phyloP scores from a whole-genome alignment of 441 rosid species.

The Arabidopsis lyrata region DNA sequence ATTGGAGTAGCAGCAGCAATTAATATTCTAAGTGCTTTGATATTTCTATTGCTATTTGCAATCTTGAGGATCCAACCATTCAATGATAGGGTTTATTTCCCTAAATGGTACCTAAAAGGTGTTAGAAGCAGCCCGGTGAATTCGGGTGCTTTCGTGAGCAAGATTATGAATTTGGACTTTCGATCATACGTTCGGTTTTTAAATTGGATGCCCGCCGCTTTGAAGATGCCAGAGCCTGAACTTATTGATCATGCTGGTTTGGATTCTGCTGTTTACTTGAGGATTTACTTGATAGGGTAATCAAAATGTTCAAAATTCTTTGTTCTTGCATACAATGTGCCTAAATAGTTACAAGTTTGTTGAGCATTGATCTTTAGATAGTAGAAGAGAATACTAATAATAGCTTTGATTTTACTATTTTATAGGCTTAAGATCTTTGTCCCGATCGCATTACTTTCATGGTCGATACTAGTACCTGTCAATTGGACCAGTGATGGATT shows the following conservation, averaged over 20 bases:
- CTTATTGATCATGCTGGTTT: slow-evolving; percentile 90
- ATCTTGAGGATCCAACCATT: slow-evolving; percentile 79
- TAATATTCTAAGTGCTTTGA: slow-evolving; percentile 70
- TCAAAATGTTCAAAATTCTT: neutral
- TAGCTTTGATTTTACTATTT: neutral
- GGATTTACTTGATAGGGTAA: slow-evolving; percentile 82
- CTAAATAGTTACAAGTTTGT: neutral
- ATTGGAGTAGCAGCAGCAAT: slow-evolving; percentile 70
- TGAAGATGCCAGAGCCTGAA: slow-evolving; percentile 80
- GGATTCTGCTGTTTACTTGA: slow-evolving; percentile 77
- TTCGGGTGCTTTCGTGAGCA: slow-evolving; percentile 54
- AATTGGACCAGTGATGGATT: slow-evolving; percentile 70
- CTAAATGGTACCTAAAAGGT: slow-evolving; percentile 86
- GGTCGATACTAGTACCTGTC: slow-evolving; percentile 86
- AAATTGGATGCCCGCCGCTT: slow-evolving; percentile 90
- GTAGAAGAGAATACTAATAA: neutral
- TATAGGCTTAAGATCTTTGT: slow-evolving; percentile 90
- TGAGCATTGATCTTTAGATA: neutral
- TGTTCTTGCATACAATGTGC: neutral
- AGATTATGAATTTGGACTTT: slow-evolving; percentile 64
- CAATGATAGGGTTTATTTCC: slow-evolving; percentile 82
- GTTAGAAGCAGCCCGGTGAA: slow-evolving; percentile 65
- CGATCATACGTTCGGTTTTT: slow-evolving; percentile 65
- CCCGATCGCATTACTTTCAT: slow-evolving; percentile 81
- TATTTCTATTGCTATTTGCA: slow-evolving; percentile 74